phyloP scores from a whole-genome alignment of 2,329 filamentous ascomycete species.

The Hypoxylon sp. region DNA sequence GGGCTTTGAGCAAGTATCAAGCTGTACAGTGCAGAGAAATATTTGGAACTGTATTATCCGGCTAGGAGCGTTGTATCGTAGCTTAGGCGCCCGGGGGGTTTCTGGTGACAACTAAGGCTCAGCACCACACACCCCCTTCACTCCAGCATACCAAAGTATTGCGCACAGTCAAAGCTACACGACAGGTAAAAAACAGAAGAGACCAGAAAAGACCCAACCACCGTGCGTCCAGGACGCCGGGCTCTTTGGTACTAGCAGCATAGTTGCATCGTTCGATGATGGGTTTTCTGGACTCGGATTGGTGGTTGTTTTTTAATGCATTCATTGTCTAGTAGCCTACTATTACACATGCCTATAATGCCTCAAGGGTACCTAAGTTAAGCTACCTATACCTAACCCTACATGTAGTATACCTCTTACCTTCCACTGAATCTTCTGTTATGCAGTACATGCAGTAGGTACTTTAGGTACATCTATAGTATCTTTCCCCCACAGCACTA shows the following conservation, averaged over 20 bases:
- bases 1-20: slow-evolving; percentile 20
- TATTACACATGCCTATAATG: slow-evolving; percentile 1
- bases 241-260: slow-evolving; percentile 28
- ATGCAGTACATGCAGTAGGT: slow-evolving; percentile 2
- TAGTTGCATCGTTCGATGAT: slow-evolving; percentile 33
- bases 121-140: slow-evolving; percentile 21
- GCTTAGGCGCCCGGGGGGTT: slow-evolving; percentile 11
- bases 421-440: background rate
- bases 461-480: background rate
- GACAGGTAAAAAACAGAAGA: slow-evolving; percentile 25
- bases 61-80: slow-evolving; percentile 1
- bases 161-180: slow-evolving; percentile 32
- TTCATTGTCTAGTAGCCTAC: slow-evolving; percentile 32
- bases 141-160: slow-evolving; percentile 25
- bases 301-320: slow-evolving; percentile 20
- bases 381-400: background rate
- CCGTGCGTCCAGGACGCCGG: slow-evolving; percentile 35
- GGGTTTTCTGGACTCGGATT: slow-evolving; percentile 25
- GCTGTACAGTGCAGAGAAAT: background rate
- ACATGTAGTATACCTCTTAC: background rate
- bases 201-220: slow-evolving; percentile 36
- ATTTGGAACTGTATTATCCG: slow-evolving; percentile 13
- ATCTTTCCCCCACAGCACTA: slow-evolving; percentile 20
- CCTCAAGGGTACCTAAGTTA: slow-evolving; percentile 5
- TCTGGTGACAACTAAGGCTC: slow-evolving; percentile 12